phyloP scores from a whole-genome alignment of 2,329 filamentous ascomycete species.

The Sclerotinia spermophila region DNA sequence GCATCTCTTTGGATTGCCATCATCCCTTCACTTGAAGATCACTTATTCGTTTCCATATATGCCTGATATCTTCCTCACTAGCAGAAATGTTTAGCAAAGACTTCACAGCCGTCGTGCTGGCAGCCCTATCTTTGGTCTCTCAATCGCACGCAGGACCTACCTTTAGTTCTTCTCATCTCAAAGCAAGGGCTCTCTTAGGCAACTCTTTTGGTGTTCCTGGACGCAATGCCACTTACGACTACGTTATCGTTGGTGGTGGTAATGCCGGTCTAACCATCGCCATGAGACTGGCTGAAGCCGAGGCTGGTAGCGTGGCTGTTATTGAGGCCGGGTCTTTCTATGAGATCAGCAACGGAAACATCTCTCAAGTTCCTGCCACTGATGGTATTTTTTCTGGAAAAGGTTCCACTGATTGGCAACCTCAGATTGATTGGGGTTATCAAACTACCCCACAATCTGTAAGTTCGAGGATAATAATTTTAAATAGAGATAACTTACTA shows the following conservation, averaged over 20 bases:
- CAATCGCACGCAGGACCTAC: conserved; percentile 10
- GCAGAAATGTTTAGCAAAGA: conserved; percentile 17
- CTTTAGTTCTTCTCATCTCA: neutral
- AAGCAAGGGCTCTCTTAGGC: conserved; percentile 15
- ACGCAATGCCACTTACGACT: conserved; percentile 20
- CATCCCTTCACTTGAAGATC: conserved; percentile 2
- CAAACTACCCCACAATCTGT: conserved; percentile 32
- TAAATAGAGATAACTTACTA: neutral
- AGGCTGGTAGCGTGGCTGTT: conserved; percentile 17
- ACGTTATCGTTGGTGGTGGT: conserved; percentile 21
- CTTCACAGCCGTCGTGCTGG: conserved; percentile 8
- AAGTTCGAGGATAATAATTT: conserved; percentile 4
- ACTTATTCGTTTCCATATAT: neutral
- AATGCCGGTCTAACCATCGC: conserved; percentile 20
- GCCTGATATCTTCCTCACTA: neutral
- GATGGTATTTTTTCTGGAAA: conserved; percentile 11
- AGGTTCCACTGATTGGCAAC: conserved; percentile 19
- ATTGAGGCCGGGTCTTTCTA: conserved; percentile 21
- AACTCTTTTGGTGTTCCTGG: conserved; percentile 18
- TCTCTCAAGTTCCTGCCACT: conserved; percentile 10
- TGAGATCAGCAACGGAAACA: conserved; percentile 20
- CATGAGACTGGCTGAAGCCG: conserved; percentile 2
- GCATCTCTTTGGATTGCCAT: neutral
- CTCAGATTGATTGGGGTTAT: conserved; percentile 35
- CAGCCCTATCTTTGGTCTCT: conserved; percentile 14